Percentiles rank a stretch among this genome's conserved stretches.
phyloP scores from a whole-genome alignment of 768 basidiomycete species.

The Boletus vinaceobasis region DNA sequence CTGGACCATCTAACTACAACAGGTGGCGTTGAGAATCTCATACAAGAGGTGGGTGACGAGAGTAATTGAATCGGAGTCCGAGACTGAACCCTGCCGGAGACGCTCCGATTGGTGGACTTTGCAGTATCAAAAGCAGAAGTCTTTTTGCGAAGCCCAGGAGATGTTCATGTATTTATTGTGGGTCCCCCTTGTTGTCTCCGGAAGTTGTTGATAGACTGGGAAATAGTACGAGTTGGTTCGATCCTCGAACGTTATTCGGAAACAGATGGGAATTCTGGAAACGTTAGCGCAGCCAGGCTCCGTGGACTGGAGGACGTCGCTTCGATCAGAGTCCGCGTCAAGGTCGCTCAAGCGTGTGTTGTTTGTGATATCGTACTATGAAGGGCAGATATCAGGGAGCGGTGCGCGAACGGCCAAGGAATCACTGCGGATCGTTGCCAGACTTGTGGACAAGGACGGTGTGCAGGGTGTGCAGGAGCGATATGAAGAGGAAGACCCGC shows the following conservation, averaged over 20 bases:
- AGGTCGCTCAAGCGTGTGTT: slow-evolving; percentile 43
- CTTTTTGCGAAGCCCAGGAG: slow-evolving; percentile 50
- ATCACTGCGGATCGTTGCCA: slow-evolving; percentile 55
- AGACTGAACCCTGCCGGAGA: slow-evolving; percentile 32
- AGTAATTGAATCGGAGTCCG: background rate
- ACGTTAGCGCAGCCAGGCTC: slow-evolving; percentile 33
- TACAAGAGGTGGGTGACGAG: slow-evolving; percentile 46
- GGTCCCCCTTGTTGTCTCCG: slow-evolving; percentile 22
- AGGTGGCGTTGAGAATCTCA: slow-evolving; percentile 49
- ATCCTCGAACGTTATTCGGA: slow-evolving; percentile 46
- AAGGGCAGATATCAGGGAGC: slow-evolving; percentile 45
- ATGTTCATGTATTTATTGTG: slow-evolving; percentile 62
- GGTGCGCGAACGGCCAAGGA: slow-evolving; percentile 48
- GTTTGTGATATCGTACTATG: slow-evolving; percentile 49
- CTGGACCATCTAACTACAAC: slow-evolving; percentile 50
- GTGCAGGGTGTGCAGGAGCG: slow-evolving; percentile 39
- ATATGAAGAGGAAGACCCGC: slow-evolving; percentile 37
- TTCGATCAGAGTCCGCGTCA: slow-evolving; percentile 33
- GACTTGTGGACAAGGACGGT: slow-evolving; percentile 61
- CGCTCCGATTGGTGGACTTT: slow-evolving; percentile 51
- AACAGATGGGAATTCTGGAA: slow-evolving; percentile 45
- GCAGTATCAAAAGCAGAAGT: slow-evolving; percentile 49
- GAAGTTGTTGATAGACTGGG: background rate
- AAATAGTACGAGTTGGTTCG: slow-evolving; percentile 64
- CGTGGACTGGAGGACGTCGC: slow-evolving; percentile 22